Evolutionary conservation across 768 basidiomycete species (phyloP).

Genomic region (Podaxis rugospora): DNA sequence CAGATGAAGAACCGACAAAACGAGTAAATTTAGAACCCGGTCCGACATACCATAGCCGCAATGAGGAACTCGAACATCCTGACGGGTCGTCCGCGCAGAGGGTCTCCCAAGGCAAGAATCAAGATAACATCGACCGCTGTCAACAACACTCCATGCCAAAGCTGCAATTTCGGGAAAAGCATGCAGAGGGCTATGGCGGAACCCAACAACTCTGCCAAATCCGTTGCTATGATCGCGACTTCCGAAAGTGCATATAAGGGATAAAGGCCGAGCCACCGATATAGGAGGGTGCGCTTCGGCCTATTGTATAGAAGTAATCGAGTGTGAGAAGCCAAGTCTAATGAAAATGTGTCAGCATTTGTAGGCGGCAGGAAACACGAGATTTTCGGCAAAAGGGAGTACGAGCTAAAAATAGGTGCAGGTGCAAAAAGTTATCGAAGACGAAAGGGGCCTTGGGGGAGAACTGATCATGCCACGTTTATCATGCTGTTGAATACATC

Average conservation of each 20-base stretch:
- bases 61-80: constrained; percentile 67
- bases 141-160: constrained; percentile 69
- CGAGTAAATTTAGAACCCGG: neutral
- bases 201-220: constrained; percentile 78
- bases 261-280: constrained; percentile 57
- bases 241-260: constrained; percentile 65
- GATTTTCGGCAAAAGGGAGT: neutral
- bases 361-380: neutral
- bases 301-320: constrained; percentile 63
- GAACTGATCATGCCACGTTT: neutral
- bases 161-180: constrained; percentile 61
- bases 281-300: constrained; percentile 50
- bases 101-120: constrained; percentile 69
- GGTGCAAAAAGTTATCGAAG: neutral
- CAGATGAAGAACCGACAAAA: neutral
- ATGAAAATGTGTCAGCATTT: constrained; percentile 11
- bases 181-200: constrained; percentile 79
- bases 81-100: constrained; percentile 61
- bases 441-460: no score
- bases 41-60: constrained; percentile 46
- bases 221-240: constrained; percentile 71
- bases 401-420: neutral
- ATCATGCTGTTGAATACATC: neutral
- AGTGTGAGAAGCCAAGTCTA: constrained; percentile 53
- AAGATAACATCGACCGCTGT: constrained; percentile 67